phyloP scores from a whole-genome alignment of 1,139 yeast species.

The Diutina sp. region DNA sequence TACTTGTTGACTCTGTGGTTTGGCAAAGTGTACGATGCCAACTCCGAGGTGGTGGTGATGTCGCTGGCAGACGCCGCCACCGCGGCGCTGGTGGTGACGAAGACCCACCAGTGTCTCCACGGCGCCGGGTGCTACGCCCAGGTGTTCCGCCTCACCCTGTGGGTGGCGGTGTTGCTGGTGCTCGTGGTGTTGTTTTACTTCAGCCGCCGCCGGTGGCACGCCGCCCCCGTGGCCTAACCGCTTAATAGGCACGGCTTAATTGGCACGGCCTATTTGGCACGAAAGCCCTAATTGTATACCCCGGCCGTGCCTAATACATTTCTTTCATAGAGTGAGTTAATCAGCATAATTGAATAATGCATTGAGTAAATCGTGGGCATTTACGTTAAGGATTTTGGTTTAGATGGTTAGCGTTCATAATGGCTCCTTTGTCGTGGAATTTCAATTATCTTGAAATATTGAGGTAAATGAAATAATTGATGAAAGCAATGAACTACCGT shows the following conservation, averaged over 20 bases:
- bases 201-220: background rate
- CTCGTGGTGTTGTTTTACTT: background rate
- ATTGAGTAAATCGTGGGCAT: too few relatives aligned
- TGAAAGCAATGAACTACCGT: too few relatives aligned
- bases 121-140: background rate
- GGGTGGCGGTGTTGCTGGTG: background rate
- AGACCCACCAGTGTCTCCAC: background rate
- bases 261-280: background rate
- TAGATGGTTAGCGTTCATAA: too few relatives aligned
- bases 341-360: too few relatives aligned
- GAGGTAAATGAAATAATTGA: too few relatives aligned
- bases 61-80: background rate
- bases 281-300: background rate
- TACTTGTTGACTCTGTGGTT: constrained; percentile 36
- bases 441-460: too few relatives aligned
- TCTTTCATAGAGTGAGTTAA: too few relatives aligned
- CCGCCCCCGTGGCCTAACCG: background rate
- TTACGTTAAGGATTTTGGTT: too few relatives aligned
- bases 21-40: constrained; percentile 38
- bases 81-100: background rate
- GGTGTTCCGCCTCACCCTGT: background rate
- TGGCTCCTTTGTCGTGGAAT: too few relatives aligned
- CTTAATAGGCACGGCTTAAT: too few relatives aligned
- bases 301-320: too few relatives aligned
- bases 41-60: constrained; percentile 10